Conservation (phyloP, 495 filamentous ascomycete species). For the Corynascus novoguineensis region DNA sequence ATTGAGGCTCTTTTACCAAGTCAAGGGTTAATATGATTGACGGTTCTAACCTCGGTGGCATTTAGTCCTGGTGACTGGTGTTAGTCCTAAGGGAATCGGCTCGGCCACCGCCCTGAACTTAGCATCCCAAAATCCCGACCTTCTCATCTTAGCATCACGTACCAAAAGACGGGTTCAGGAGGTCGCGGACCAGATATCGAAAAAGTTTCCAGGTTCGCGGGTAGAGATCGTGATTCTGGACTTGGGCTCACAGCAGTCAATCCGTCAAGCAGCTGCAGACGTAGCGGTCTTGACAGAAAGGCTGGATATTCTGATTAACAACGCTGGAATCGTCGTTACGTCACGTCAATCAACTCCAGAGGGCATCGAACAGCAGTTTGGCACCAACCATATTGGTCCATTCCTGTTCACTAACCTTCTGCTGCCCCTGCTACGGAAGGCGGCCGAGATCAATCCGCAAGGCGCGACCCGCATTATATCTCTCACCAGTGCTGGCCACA, state of each 20-base stretch:
- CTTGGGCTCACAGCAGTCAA: slow-evolving; percentile 41
- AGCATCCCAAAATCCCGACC: slow-evolving; percentile 46
- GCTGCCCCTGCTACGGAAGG: slow-evolving; percentile 40
- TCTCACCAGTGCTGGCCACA: slow-evolving; percentile 46
- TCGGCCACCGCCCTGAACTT: slow-evolving; percentile 48
- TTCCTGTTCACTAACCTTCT: slow-evolving; percentile 56
- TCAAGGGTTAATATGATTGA: not conserved
- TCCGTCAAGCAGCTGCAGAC: slow-evolving; percentile 40
- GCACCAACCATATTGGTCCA: slow-evolving; percentile 55
- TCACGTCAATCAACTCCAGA: slow-evolving; percentile 33
- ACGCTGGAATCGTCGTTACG: slow-evolving; percentile 42
- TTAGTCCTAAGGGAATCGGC: slow-evolving; percentile 50
- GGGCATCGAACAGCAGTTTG: slow-evolving; percentile 53
- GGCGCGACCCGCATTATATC: slow-evolving; percentile 42
- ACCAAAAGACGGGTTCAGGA: slow-evolving; percentile 46
- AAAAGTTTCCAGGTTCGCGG: slow-evolving; percentile 30
- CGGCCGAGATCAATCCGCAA: slow-evolving; percentile 27
- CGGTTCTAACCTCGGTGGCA: not conserved
- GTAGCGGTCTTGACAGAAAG: slow-evolving; percentile 36
- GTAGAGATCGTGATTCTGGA: slow-evolving; percentile 42
- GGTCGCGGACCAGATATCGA: slow-evolving; percentile 38
- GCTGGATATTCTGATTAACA: slow-evolving; percentile 54
- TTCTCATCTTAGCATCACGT: slow-evolving; percentile 52
- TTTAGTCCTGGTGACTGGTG: slow-evolving; percentile 45
- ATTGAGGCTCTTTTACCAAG: not conserved